Evolutionary conservation across 208 protist species (phyloP).

Genomic region (Crithidia bombi): DNA sequence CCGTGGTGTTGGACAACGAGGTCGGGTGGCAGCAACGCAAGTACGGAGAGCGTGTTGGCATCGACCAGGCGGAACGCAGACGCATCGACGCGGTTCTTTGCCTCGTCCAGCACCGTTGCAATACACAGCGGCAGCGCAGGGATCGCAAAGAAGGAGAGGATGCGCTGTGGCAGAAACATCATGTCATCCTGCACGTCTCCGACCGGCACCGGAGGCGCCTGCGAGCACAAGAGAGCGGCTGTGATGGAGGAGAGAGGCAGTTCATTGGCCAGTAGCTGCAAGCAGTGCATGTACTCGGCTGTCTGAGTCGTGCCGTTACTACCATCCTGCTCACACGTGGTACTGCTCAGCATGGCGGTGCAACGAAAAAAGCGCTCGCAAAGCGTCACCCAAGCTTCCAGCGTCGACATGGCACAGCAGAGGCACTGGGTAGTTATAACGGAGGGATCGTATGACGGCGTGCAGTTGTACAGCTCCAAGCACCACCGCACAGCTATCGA

Average conservation of each 20-base stretch:
- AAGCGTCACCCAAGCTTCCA: constrained; percentile 19
- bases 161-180: constrained; percentile 23
- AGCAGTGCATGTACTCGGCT: constrained; percentile 10
- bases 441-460: background rate
- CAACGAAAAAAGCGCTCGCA: constrained; percentile 23
- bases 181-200: background rate
- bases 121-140: constrained; percentile 6
- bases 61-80: constrained; percentile 31
- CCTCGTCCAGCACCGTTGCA: constrained; percentile 6
- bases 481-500: constrained; percentile 30
- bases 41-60: constrained; percentile 31
- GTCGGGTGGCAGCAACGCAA: background rate
- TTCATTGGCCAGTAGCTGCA: constrained; percentile 31
- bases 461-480: constrained; percentile 10
- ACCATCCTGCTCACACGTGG: background rate
- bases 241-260: constrained; percentile 25
- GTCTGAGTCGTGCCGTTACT: background rate
- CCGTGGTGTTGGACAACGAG: background rate
- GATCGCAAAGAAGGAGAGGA: constrained; percentile 23
- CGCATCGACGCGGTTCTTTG: constrained; percentile 29
- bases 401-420: background rate
- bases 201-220: background rate
- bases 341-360: background rate
- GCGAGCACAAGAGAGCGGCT: constrained; percentile 26
- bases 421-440: background rate